Base-by-base conservation (phyloP, 2,329 filamentous ascomycete species). In the Aschersonia sp. region DNA sequence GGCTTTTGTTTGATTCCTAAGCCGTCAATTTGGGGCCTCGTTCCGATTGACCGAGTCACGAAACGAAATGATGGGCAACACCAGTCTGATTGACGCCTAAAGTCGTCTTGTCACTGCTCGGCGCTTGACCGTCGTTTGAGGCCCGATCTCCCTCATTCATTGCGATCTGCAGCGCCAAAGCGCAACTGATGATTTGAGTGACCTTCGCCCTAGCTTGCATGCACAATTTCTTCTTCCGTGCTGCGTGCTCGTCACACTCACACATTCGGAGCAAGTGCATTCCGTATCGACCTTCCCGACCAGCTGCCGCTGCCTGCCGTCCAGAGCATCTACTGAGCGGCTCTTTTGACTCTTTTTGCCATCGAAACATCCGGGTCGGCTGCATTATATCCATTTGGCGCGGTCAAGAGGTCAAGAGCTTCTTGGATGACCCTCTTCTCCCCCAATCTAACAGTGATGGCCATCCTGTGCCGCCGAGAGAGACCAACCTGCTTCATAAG, bases 391-490 rank as follows among this genome's bases (percentile, higher is more conserved):
- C 67, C 50, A 29, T 46, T 30, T 41, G 59, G 40, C 31, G 29
- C 52, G 60, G 62, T 44, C 4, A 63, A 52, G 11, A 63, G 54
- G 9, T 51, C 54, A 49, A 74, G 68, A 1, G 79, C 69, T 56
- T 78, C 71, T 48, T 69, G 63, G 30, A 88, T 58, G 5, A 89
- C 67, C 54, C 72, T 71, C 61, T 87, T 87, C 63, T 90, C 85
- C 11, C 84, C 85, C 3, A 81, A 63, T 50, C 85, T 74, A 37
- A 88, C 82, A 45, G 75, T 66, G 29, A 80, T 57, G 0, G 84
- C 84, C 79, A 84, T 84, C 42, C 64, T 67, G 11, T 61, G 60
- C 45, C 73, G 65, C 32, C 64, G 55, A 4, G 52, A 51, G 6
- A 69, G 48, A 11, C 53, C 53, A 5, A 54, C 50, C 2, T 48